phyloP scores from a whole-genome alignment of 495 filamentous ascomycete genomes.

The Hyaloscypha bicolor region DNA sequence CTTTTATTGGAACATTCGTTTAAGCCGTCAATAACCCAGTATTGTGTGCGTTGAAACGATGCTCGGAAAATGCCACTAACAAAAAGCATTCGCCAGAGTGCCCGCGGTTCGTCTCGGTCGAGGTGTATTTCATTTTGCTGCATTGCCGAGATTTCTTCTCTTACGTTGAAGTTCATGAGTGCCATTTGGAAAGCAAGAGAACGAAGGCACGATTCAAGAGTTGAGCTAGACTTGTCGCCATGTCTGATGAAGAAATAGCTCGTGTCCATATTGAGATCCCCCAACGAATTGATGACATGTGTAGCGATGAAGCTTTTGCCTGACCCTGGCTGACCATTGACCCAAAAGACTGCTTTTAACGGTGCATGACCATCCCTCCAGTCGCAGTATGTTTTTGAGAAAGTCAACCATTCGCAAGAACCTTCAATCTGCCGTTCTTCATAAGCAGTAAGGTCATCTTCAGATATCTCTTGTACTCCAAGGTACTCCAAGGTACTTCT shows the following conservation, averaged over 20 bases:
- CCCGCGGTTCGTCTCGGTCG: conserved; percentile 16
- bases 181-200: conserved; percentile 41
- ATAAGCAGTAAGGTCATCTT: not conserved
- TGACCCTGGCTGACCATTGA: not conserved
- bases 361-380: not conserved
- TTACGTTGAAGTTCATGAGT: not conserved
- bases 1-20: conserved; percentile 23
- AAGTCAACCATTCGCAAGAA: not conserved
- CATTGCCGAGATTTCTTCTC: not conserved
- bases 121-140: not conserved
- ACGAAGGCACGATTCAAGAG: conserved; percentile 28
- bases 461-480: not conserved
- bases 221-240: conserved; percentile 30
- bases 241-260: conserved; percentile 42
- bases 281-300: not conserved
- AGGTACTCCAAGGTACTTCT: not conserved
- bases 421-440: not conserved
- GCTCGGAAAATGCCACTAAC: conserved; percentile 18
- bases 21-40: conserved; percentile 30
- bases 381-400: not conserved
- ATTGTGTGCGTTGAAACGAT: not conserved
- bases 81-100: conserved; percentile 30
- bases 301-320: not conserved
- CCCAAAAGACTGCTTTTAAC: not conserved
- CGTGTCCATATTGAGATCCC: not conserved